A percentile compares a stretch with the other conserved stretches of the same genome.
These are phyloP conservation scores for Fusarium ambrosium DNA, from an alignment of 2,329 filamentous ascomycete genomes.

Conservation along the genomic window DNA sequence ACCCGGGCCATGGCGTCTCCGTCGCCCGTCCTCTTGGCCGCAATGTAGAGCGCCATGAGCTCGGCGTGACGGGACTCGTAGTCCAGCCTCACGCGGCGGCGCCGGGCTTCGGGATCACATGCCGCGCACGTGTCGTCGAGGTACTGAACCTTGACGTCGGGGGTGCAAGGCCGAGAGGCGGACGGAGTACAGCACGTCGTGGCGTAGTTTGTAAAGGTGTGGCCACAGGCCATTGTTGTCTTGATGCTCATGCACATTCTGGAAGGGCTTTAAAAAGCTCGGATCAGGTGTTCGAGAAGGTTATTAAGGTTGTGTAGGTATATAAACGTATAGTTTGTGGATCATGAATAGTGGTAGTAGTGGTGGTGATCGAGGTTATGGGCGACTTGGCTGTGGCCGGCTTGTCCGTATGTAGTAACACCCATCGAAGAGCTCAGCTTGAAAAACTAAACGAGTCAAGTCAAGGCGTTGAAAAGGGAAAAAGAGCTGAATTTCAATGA, in stretches of 20 bases:
- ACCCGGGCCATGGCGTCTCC: conserved; percentile 40
- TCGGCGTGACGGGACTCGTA: conserved; percentile 46
- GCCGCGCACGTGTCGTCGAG: conserved; percentile 54
- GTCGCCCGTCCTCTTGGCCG: conserved; percentile 44
- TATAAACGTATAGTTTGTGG: neutral
- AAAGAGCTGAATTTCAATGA: conserved; percentile 16
- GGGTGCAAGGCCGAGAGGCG: conserved; percentile 24
- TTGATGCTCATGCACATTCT: conserved; percentile 44
- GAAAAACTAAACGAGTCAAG: neutral
- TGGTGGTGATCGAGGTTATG: neutral
- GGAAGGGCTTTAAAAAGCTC: neutral
- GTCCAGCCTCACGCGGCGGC: conserved; percentile 42
- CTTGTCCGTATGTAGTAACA: conserved; percentile 6
- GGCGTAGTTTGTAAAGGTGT: conserved; percentile 36
- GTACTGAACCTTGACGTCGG: conserved; percentile 31
- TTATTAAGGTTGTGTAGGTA: neutral
- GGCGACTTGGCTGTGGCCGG: neutral
- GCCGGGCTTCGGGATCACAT: conserved; percentile 51
- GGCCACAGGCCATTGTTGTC: conserved; percentile 48
- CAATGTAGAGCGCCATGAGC: conserved; percentile 46
- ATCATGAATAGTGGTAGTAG: neutral
- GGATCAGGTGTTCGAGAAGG: neutral
- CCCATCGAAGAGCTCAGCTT: conserved; percentile 14
- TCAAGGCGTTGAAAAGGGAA: neutral
- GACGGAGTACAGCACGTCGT: conserved; percentile 16